Percentiles rank a stretch among this genome's conserved stretches.
These are phyloP conservation scores for Podaxis rugospora DNA, from an alignment of 768 basidiomycete genomes.

Conservation along the genomic window DNA sequence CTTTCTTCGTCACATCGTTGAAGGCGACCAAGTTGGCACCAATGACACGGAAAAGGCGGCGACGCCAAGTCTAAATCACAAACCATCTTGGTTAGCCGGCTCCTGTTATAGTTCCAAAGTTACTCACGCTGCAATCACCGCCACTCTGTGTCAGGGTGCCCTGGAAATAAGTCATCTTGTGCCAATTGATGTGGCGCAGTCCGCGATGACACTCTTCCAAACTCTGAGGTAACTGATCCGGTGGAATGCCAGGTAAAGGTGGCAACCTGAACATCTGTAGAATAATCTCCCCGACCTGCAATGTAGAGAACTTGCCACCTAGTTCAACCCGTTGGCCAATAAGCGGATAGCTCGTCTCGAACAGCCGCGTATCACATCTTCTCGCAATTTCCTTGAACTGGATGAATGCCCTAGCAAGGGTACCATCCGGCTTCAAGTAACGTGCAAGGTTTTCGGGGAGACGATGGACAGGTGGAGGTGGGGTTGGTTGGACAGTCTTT, in stretches of 20 bases:
- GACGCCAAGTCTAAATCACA: conserved; percentile 63
- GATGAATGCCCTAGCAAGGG: conserved; percentile 82
- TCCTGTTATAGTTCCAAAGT: not conserved
- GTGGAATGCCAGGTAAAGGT: conserved; percentile 75
- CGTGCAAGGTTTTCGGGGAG: conserved; percentile 75
- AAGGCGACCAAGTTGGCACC: conserved; percentile 86
- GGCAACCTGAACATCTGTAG: conserved; percentile 90
- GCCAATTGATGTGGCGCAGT: conserved; percentile 87
- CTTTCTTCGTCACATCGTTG: conserved; percentile 90
- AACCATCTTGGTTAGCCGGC: not conserved
- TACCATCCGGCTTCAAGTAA: conserved; percentile 82
- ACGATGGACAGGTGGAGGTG: conserved; percentile 37
- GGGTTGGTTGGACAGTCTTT: conserved; percentile 34
- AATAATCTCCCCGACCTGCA: conserved; percentile 83
- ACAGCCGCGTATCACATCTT: conserved; percentile 79
- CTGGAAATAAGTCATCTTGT: conserved; percentile 91
- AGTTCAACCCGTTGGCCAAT: conserved; percentile 69
- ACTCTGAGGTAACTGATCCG: conserved; percentile 81
- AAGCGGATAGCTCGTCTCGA: conserved; percentile 79
- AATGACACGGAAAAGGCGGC: conserved; percentile 79
- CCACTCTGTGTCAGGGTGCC: conserved; percentile 90
- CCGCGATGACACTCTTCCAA: conserved; percentile 91
- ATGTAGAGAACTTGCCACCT: conserved; percentile 52
- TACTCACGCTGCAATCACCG: conserved; percentile 84
- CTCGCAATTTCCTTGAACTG: conserved; percentile 83